Evolutionary conservation across 768 basidiomycete genomes (phyloP).

Genomic region (Rhizopogon salebrosus): DNA sequence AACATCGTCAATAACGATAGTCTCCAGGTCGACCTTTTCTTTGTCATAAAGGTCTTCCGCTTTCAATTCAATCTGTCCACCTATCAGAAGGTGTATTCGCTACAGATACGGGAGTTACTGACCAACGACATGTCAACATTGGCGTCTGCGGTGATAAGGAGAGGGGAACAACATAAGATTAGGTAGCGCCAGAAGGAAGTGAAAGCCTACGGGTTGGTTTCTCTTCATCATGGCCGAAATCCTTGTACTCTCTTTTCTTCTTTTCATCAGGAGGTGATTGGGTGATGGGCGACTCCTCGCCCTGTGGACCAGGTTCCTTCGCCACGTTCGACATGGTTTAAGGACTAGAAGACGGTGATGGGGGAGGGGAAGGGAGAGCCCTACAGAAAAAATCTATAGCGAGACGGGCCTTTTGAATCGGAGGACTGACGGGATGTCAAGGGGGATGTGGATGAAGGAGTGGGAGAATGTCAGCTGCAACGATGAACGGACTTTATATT

Average conservation of each 20-base stretch:
- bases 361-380: slow-evolving; percentile 11
- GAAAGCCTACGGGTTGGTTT: slow-evolving; percentile 58
- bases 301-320: slow-evolving; percentile 63
- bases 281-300: slow-evolving; percentile 37
- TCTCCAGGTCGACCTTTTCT: slow-evolving; percentile 99
- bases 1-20: slow-evolving; percentile 93
- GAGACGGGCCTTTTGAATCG: slow-evolving; percentile 10
- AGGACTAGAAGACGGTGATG: neutral
- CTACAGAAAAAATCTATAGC: slow-evolving; percentile 27
- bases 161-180: neutral
- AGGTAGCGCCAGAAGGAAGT: neutral
- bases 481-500: slow-evolving; percentile 31
- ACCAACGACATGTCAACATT: slow-evolving; percentile 84
- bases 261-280: slow-evolving; percentile 26
- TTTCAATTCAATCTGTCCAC: slow-evolving; percentile 72
- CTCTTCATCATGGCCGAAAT: slow-evolving; percentile 70
- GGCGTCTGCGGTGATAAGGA: slow-evolving; percentile 49
- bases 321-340: slow-evolving; percentile 36
- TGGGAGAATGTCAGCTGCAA: slow-evolving; percentile 26
- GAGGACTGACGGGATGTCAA: slow-evolving; percentile 3
- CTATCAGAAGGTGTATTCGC: neutral
- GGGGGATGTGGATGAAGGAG: slow-evolving; percentile 19
- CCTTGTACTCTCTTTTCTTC: slow-evolving; percentile 84
- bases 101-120: slow-evolving; percentile 16
- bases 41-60: slow-evolving; percentile 95